Conservation (phyloP, 192 early-diverging fungal genomes). For the Ambispora gerdemannii region DNA sequence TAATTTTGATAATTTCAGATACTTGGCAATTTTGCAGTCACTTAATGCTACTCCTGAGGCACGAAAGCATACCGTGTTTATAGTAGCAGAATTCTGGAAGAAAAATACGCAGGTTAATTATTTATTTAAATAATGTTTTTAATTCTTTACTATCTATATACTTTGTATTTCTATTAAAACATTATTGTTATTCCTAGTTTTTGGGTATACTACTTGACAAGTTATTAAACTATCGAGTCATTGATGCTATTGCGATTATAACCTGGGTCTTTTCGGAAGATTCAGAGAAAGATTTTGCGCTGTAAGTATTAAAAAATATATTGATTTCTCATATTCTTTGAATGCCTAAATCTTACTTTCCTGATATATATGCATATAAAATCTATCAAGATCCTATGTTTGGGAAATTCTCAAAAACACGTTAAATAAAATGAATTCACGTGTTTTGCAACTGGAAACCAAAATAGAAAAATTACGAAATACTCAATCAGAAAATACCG, state of each 20-base stretch:
- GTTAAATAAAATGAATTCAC: constrained; percentile 78
- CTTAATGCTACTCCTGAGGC: constrained; percentile 62
- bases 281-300: constrained; percentile 41
- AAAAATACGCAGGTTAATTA: constrained; percentile 66
- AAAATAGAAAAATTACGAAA: constrained; percentile 42
- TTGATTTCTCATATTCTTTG: background rate
- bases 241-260: constrained; percentile 80
- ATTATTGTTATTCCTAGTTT: constrained; percentile 49
- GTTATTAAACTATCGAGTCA: constrained; percentile 90
- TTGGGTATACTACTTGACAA: constrained; percentile 92
- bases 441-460: constrained; percentile 65
- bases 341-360: background rate
- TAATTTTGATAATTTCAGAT: constrained; percentile 41
- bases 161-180: background rate
- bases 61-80: constrained; percentile 69
- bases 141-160: background rate
- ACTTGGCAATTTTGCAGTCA: constrained; percentile 59
- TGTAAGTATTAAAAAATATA: constrained; percentile 25
- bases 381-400: constrained; percentile 53
- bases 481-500: constrained; percentile 32
- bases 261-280: constrained; percentile 70
- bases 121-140: background rate
- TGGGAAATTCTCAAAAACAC: constrained; percentile 90
- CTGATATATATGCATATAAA: background rate
- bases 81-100: constrained; percentile 83